Conservation (phyloP, 306 rosid species). For the Quercus engelmannii region DNA sequence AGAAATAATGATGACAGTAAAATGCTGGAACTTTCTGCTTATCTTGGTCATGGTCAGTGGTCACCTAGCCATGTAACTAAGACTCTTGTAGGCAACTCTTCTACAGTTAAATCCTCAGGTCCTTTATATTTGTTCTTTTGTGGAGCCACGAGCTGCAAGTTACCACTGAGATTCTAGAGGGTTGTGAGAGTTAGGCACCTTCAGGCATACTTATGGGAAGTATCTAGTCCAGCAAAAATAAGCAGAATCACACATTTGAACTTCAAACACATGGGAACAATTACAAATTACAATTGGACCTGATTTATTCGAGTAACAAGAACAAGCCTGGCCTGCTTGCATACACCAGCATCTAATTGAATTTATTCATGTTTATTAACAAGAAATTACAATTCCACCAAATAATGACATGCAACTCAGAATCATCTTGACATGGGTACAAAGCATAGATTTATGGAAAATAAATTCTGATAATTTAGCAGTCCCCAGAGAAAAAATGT, state of each 20-base stretch:
- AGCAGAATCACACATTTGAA: not conserved
- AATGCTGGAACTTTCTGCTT: too few species aligned
- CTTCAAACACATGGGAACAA: not conserved
- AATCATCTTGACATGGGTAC: not conserved
- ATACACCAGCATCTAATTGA: not conserved
- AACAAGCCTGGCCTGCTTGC: not conserved
- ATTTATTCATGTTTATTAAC: not conserved
- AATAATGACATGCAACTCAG: not conserved
- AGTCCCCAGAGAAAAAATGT: constrained; percentile 1
- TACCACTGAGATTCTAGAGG: not conserved
- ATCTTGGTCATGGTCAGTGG: too few species aligned
- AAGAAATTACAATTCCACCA: not conserved
- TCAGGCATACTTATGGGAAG: not conserved
- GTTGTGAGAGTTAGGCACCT: not conserved
- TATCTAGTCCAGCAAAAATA: not conserved
- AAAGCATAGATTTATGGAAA: not conserved
- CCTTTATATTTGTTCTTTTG: too few species aligned
- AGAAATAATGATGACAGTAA: too few species aligned
- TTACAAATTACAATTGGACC: not conserved
- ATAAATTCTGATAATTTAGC: constrained; percentile 10
- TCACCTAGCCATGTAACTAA: too few species aligned
- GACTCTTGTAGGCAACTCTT: too few species aligned
- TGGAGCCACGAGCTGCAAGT: too few species aligned
- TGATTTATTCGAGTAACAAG: not conserved
- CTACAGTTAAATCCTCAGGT: too few species aligned